Conservation (phyloP, 2,329 filamentous ascomycete species). For the Sporothrix curviconia region DNA sequence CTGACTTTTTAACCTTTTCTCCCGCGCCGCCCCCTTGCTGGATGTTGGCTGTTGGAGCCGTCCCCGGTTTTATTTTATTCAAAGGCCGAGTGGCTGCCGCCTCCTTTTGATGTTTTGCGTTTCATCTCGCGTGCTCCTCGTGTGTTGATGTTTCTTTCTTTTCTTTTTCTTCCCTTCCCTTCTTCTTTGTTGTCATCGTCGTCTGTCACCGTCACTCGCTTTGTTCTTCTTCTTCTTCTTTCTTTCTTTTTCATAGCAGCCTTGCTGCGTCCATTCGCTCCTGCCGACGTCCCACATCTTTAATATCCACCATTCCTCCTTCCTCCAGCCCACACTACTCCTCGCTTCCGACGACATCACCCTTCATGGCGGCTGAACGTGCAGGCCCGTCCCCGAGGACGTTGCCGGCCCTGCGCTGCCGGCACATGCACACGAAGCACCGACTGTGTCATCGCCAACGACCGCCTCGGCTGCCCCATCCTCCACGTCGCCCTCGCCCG, state of each 20-base stretch:
- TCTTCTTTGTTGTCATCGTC: not conserved
- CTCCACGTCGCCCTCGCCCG: not conserved
- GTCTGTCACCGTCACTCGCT: not conserved
- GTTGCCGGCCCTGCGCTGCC: constrained; percentile 3
- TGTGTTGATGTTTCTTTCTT: not conserved
- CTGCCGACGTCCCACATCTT: not conserved
- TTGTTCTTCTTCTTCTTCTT: not conserved
- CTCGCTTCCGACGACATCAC: not conserved
- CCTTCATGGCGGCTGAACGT: not conserved
- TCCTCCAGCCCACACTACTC: not conserved
- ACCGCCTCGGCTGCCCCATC: not conserved
- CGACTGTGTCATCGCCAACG: not conserved
- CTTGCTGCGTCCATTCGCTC: constrained; percentile 4
- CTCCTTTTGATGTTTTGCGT: not conserved
- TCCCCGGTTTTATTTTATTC: too few species aligned
- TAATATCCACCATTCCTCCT: not conserved
- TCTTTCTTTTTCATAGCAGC: not conserved
- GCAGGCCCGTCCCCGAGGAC: constrained; percentile 1
- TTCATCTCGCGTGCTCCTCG: not conserved
- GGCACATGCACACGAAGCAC: not conserved
- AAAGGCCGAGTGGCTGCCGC: not conserved
- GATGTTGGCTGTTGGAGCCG: too few species aligned
- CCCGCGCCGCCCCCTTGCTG: too few species aligned
- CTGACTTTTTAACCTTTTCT: too few species aligned
- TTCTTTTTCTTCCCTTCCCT: not conserved